phyloP scores from a whole-genome alignment of 768 basidiomycete genomes.

The Cystobasidiopsis lactophilus region DNA sequence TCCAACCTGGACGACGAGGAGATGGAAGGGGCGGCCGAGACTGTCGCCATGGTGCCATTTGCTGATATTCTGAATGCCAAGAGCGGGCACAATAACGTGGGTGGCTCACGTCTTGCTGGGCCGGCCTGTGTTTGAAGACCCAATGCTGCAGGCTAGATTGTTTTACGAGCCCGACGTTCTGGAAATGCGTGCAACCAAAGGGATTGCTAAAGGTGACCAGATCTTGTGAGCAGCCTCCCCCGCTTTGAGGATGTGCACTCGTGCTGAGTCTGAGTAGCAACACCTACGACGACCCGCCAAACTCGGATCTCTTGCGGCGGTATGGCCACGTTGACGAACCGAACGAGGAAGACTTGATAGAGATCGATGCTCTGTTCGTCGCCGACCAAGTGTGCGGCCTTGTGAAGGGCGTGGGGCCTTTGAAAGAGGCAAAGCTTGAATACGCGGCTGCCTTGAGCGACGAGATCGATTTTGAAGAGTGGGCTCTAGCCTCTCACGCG shows the following conservation, averaged over 20 bases:
- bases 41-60: constrained; percentile 80
- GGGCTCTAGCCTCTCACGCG: neutral
- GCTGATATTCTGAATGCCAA: constrained; percentile 90
- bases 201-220: constrained; percentile 56
- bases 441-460: constrained; percentile 79
- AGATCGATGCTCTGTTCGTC: constrained; percentile 15
- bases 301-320: constrained; percentile 73
- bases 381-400: constrained; percentile 18
- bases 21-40: constrained; percentile 37
- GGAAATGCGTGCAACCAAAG: constrained; percentile 57
- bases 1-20: constrained; percentile 32
- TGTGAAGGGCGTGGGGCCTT: constrained; percentile 15
- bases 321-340: constrained; percentile 73
- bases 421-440: constrained; percentile 43
- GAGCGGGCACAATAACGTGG: constrained; percentile 64
- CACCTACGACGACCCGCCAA: constrained; percentile 82
- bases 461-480: constrained; percentile 26
- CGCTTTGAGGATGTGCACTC: neutral
- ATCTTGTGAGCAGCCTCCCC: constrained; percentile 37
- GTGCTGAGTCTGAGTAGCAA: constrained; percentile 48
- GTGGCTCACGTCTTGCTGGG: too few relatives aligned
- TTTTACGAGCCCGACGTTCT: constrained; percentile 52
- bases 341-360: constrained; percentile 18
- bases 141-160: constrained; percentile 25
- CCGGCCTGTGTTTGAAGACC: too few relatives aligned